These are phyloP conservation scores for Scutellaria galericulata DNA, from an alignment of 257 asterid species.

Conservation along the genomic window DNA sequence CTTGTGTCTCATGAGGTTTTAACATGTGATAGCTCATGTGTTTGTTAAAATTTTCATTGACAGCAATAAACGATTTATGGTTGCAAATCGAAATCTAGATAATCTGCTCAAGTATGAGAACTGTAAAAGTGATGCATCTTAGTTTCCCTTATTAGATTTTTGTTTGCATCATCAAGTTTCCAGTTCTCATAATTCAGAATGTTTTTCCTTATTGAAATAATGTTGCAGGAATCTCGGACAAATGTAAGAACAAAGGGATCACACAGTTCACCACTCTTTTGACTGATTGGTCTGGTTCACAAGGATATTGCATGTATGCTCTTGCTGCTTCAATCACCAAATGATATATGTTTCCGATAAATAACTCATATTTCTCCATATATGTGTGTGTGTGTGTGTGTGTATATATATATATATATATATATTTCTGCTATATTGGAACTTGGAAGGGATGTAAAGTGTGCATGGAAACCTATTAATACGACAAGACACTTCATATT, in stretches of 20 bases:
- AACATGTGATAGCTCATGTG: neutral
- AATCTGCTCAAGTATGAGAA: neutral
- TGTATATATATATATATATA: neutral
- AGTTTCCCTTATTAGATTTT: neutral
- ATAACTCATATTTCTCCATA: neutral
- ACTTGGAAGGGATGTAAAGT: neutral
- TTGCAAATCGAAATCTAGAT: neutral
- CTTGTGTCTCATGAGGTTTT: neutral
- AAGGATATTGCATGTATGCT: constrained; percentile 86
- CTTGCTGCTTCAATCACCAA: constrained; percentile 25
- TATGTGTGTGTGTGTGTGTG: too few relatives aligned
- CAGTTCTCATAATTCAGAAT: neutral
- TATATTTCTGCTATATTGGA: neutral
- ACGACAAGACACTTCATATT: neutral
- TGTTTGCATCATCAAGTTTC: neutral
- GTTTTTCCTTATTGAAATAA: constrained; percentile 21
- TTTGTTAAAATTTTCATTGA: neutral
- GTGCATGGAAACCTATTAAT: constrained; percentile 7
- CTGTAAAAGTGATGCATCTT: constrained; percentile 6
- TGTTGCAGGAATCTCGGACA: constrained; percentile 67
- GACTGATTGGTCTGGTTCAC: constrained; percentile 67
- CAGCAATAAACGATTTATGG: constrained; percentile 7
- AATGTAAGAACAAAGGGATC: constrained; percentile 56
- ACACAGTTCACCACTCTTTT: constrained; percentile 64
- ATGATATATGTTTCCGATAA: neutral